Percentiles rank a stretch among this genome's conserved stretches.
Evolutionary conservation across 257 asterid genomes (phyloP).

Genomic region (Solanum corneliomulleri): DNA sequence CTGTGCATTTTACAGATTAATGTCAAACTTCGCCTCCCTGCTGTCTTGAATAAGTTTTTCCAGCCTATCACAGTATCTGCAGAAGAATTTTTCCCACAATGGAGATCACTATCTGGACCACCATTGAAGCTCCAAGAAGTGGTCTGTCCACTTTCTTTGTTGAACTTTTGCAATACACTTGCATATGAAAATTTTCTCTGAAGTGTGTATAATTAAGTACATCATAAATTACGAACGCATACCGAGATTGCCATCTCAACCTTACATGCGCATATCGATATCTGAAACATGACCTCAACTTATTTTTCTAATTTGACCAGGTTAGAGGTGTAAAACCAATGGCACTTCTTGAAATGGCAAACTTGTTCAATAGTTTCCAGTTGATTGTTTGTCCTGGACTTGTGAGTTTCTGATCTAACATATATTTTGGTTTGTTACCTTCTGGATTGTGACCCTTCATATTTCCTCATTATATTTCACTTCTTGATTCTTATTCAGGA

Average conservation of each 20-base stretch:
- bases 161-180: neutral
- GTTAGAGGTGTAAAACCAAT: slow-evolving; percentile 87
- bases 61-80: slow-evolving; percentile 68
- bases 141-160: slow-evolving; percentile 30
- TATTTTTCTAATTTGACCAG: slow-evolving; percentile 32
- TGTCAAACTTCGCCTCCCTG: slow-evolving; percentile 89
- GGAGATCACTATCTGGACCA: slow-evolving; percentile 97
- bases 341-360: slow-evolving; percentile 70
- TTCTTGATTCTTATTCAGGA: slow-evolving; percentile 41
- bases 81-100: slow-evolving; percentile 88
- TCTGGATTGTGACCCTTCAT: neutral
- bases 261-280: neutral
- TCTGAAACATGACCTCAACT: neutral
- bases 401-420: slow-evolving; percentile 26
- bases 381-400: slow-evolving; percentile 78
- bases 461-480: neutral
- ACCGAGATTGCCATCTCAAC: neutral
- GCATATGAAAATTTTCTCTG: neutral
- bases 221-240: neutral
- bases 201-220: neutral
- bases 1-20: slow-evolving; percentile 39
- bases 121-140: slow-evolving; percentile 97
- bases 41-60: slow-evolving; percentile 70
- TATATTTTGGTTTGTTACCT: neutral
- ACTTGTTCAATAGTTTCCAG: slow-evolving; percentile 51